Evolutionary conservation across 2,329 filamentous ascomycete genomes (phyloP).

Genomic region (Aspergillus aculeatus): DNA sequence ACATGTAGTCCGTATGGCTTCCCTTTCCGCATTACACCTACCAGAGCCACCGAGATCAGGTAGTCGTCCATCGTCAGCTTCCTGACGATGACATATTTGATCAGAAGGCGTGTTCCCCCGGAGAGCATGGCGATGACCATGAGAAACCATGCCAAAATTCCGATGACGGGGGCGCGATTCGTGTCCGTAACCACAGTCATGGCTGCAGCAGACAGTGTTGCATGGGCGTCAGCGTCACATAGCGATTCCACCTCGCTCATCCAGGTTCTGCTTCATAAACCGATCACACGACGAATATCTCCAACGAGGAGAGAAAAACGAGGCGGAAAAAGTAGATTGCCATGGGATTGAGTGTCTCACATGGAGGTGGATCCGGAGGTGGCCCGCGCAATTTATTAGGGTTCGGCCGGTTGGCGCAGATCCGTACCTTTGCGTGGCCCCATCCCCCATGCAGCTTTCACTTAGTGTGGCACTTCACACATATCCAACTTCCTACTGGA

Average conservation of each 20-base stretch:
- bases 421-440: neutral
- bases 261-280: neutral
- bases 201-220: neutral
- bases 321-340: too few species aligned
- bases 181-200: neutral
- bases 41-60: neutral
- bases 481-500: too few species aligned
- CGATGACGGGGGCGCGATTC: constrained; percentile 1
- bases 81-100: constrained; percentile 2
- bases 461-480: neutral
- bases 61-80: neutral
- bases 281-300: too few species aligned
- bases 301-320: too few species aligned
- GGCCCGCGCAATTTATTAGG: neutral
- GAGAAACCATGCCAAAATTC: neutral
- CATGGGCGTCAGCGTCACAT: neutral
- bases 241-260: too few species aligned
- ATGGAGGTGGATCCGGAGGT: neutral
- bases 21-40: neutral
- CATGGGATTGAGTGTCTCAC: neutral
- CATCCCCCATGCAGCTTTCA: neutral
- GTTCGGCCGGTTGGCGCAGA: neutral
- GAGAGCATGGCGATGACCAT: neutral
- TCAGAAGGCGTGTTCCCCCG: neutral
- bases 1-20: neutral